Conservation (phyloP, 176 grass and related monocot species). For the Triticum aestivum region DNA sequence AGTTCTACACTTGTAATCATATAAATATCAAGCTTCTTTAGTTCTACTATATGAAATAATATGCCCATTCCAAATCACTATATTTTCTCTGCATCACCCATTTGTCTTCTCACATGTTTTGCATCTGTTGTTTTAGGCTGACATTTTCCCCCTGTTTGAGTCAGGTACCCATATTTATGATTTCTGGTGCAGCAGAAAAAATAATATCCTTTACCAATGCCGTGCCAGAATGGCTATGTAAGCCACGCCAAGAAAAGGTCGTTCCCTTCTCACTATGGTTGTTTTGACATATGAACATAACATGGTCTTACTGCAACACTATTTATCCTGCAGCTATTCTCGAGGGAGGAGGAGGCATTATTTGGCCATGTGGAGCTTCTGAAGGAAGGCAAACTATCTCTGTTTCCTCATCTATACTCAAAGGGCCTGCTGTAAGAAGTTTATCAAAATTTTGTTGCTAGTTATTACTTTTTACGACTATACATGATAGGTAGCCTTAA, state of each 20-base stretch:
- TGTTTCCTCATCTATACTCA: slow-evolving; percentile 67
- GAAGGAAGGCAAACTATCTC: slow-evolving; percentile 57
- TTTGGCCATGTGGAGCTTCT: slow-evolving; percentile 77
- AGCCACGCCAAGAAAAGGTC: slow-evolving; percentile 88
- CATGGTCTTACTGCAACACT: slow-evolving; percentile 3
- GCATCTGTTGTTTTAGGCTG: not conserved
- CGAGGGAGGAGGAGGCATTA: slow-evolving; percentile 50
- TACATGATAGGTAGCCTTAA: slow-evolving; percentile 6
- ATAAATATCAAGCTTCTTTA: not conserved
- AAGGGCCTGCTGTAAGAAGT: slow-evolving; percentile 69
- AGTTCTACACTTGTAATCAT: not conserved
- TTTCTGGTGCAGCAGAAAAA: slow-evolving; percentile 72
- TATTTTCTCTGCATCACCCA: not conserved
- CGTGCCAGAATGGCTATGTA: slow-evolving; percentile 93
- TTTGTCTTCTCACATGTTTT: slow-evolving; percentile 8
- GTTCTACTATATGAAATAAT: slow-evolving; percentile 18
- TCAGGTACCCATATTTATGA: slow-evolving; percentile 84
- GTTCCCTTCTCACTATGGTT: slow-evolving; percentile 24
- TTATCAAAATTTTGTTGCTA: not conserved
- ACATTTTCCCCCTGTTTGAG: not conserved
- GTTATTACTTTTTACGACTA: slow-evolving; percentile 4
- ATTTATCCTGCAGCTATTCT: slow-evolving; percentile 66
- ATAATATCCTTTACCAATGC: slow-evolving; percentile 59
- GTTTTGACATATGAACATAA: slow-evolving; percentile 20
- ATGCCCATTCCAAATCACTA: not conserved